These are phyloP conservation scores for Neurospora sp. DNA, from an alignment of 495 filamentous ascomycete species.

Conservation along the genomic window DNA sequence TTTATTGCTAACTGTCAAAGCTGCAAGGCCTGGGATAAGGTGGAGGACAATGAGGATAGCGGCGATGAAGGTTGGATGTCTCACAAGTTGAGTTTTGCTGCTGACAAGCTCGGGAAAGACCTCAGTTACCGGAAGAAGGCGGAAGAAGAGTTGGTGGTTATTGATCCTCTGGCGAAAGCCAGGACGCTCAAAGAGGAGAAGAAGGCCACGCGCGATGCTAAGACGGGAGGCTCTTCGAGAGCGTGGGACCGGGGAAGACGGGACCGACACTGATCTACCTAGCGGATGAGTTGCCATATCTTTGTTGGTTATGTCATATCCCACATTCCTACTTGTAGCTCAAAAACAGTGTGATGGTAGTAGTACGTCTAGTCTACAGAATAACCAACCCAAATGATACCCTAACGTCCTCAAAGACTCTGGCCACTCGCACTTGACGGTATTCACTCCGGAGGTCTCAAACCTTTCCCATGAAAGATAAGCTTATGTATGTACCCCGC, in stretches of 20 bases:
- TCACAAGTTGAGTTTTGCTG: conserved; percentile 74
- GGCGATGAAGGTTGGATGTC: conserved; percentile 57
- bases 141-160: conserved; percentile 82
- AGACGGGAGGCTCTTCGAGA: conserved; percentile 38
- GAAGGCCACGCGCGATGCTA: conserved; percentile 40
- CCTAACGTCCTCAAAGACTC: not conserved
- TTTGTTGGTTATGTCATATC: not conserved
- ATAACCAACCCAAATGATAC: not conserved
- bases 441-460: not conserved
- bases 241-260: conserved; percentile 35
- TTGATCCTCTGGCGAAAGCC: conserved; percentile 84
- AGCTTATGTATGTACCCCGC: not conserved
- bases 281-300: not conserved
- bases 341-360: not conserved
- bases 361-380: not conserved
- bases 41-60: conserved; percentile 45
- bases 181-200: conserved; percentile 58
- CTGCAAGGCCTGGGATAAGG: conserved; percentile 68
- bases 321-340: not conserved
- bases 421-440: not conserved
- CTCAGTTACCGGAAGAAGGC: conserved; percentile 81
- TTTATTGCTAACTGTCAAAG: conserved; percentile 91
- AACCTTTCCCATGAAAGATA: not conserved
- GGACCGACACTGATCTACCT: not conserved
- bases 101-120: conserved; percentile 87